A percentile compares a stretch with the other conserved stretches of the same genome.
These are phyloP conservation scores for Carex kokanica DNA, from an alignment of 176 grass and related monocot species.

Conservation along the genomic window DNA sequence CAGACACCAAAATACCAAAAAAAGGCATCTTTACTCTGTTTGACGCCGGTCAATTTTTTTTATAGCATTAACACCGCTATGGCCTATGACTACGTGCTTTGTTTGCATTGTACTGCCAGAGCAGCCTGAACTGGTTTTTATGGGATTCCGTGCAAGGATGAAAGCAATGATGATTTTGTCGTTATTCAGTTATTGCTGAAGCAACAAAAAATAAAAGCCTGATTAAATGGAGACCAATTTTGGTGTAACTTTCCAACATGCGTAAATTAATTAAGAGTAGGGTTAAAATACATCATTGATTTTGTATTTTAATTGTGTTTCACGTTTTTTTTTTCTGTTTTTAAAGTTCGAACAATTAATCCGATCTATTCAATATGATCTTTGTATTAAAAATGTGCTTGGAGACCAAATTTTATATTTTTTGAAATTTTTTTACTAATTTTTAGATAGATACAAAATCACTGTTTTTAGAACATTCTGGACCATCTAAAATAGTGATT, in stretches of 20 bases:
- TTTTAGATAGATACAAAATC: too few species aligned
- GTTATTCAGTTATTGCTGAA: slow-evolving; percentile 10
- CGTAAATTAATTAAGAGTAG: not conserved
- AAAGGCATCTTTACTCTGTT: not conserved
- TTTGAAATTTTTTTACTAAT: too few species aligned
- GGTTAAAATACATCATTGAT: too few species aligned
- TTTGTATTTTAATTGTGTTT: too few species aligned
- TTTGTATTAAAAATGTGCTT: too few species aligned
- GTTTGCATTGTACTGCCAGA: not conserved
- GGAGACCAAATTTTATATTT: too few species aligned
- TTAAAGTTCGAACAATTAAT: too few species aligned
- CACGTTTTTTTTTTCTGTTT: too few species aligned
- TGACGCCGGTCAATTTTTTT: not conserved
- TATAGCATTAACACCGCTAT: not conserved
- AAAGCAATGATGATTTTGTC: not conserved
- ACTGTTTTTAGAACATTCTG: too few species aligned
- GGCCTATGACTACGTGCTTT: not conserved
- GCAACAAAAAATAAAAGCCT: not conserved
- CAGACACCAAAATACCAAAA: not conserved
- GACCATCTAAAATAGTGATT: too few species aligned
- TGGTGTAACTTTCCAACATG: not conserved
- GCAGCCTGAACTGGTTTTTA: not conserved
- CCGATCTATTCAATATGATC: too few species aligned
- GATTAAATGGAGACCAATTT: not conserved
- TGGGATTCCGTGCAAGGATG: slow-evolving; percentile 10